phyloP scores from a whole-genome alignment of 208 protist genomes.

The Balamuthia mandrillaris region DNA sequence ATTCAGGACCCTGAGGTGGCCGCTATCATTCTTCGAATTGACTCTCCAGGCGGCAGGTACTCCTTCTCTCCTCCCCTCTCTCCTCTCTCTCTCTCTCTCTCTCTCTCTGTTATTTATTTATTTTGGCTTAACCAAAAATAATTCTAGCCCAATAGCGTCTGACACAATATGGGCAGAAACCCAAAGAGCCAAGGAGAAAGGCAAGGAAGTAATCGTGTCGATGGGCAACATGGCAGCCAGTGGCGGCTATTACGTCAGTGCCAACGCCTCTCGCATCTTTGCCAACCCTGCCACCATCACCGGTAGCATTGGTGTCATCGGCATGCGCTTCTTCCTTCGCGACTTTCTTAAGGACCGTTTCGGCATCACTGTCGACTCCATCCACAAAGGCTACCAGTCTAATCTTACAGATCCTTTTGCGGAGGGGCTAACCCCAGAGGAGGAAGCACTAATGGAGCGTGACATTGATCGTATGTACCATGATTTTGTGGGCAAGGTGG shows the following conservation, averaged over 20 bases:
- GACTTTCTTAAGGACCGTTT: constrained; percentile 7
- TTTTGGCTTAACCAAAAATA: not conserved
- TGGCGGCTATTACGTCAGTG: not conserved
- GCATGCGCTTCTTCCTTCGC: not conserved
- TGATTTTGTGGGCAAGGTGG: not conserved
- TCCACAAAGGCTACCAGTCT: not conserved
- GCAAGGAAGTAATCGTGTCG: not conserved
- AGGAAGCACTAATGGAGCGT: not conserved
- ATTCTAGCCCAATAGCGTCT: not conserved
- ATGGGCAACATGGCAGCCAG: constrained; percentile 33
- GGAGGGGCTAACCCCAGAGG: not conserved
- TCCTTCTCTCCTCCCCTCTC: not conserved
- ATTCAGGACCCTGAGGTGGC: not conserved
- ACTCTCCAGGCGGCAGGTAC: constrained; percentile 29
- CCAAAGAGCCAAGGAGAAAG: not conserved
- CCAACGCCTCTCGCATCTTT: not conserved
- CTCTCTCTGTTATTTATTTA: not conserved
- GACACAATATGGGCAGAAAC: constrained; percentile 36
- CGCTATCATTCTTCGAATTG: not conserved
- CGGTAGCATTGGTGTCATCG: constrained; percentile 24
- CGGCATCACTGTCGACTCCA: not conserved
- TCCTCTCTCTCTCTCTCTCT: not conserved
- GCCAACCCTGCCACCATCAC: constrained; percentile 13
- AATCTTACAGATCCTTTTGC: not conserved
- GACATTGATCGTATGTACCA: not conserved